Evolutionary conservation across 2,329 filamentous ascomycete species (phyloP).

Genomic region (Penicillium brasilianum): DNA sequence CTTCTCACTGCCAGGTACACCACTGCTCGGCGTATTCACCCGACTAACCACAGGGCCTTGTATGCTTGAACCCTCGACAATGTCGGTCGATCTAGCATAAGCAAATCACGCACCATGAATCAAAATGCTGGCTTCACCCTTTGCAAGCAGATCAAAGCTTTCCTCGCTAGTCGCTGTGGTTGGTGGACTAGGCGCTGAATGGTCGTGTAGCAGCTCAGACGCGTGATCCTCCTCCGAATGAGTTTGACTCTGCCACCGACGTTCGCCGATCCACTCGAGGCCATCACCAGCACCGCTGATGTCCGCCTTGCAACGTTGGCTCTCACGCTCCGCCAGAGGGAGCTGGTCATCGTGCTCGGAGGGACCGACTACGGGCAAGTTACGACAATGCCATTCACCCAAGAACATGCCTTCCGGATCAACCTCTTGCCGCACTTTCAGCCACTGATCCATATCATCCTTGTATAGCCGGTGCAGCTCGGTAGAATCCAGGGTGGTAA

Average conservation of each 20-base stretch:
- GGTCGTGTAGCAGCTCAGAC: conserved; percentile 20
- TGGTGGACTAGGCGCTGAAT: conserved; percentile 40
- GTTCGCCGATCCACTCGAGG: conserved; percentile 49
- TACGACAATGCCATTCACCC: conserved; percentile 84
- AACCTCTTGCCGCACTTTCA: conserved; percentile 68
- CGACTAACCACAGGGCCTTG: conserved; percentile 7
- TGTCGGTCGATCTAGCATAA: not conserved
- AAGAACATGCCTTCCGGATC: conserved; percentile 87
- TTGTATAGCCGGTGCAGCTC: conserved; percentile 71
- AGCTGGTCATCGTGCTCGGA: conserved; percentile 30
- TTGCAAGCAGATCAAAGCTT: conserved; percentile 53
- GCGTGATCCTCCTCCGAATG: conserved; percentile 17
- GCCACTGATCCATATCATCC: conserved; percentile 68
- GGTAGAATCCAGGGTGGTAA: conserved; percentile 63
- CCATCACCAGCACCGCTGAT: conserved; percentile 45
- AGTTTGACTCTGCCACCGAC: conserved; percentile 34
- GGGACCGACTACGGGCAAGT: conserved; percentile 56
- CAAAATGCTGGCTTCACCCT: conserved; percentile 51
- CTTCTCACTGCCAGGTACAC: conserved; percentile 1
- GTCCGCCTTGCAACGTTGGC: conserved; percentile 35
- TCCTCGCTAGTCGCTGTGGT: conserved; percentile 52
- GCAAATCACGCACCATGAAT: conserved; percentile 29
- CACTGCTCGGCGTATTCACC: conserved; percentile 10
- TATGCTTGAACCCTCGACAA: conserved; percentile 14
- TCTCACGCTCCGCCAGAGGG: conserved; percentile 52